Conservation (phyloP, 1,284 basidiomycete genomes). For the Cryptococcus depauperatus region DNA sequence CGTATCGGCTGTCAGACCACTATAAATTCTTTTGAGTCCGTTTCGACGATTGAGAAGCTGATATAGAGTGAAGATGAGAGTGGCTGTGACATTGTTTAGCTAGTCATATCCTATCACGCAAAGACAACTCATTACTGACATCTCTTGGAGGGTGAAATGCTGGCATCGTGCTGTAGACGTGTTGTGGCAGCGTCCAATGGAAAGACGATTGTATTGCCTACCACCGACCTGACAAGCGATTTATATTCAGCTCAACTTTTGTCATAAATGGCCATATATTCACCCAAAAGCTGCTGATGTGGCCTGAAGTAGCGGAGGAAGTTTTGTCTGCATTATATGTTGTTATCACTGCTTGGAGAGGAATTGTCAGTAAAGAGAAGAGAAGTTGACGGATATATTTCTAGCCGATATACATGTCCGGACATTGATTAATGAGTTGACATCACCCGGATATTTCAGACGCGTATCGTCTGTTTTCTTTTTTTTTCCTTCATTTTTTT, state of each 20-base stretch:
- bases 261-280: background rate
- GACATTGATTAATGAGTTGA: too few relatives aligned
- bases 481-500: too few relatives aligned
- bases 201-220: slow-evolving; percentile 47
- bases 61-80: slow-evolving; percentile 18
- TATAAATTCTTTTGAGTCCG: slow-evolving; percentile 32
- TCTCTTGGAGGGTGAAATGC: slow-evolving; percentile 9
- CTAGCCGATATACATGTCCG: too few relatives aligned
- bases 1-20: slow-evolving; percentile 43
- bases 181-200: slow-evolving; percentile 48
- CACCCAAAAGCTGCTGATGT: slow-evolving; percentile 44
- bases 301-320: slow-evolving; percentile 47
- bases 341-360: too few relatives aligned
- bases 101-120: slow-evolving; percentile 6
- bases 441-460: too few relatives aligned
- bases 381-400: too few relatives aligned
- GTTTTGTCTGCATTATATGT: slow-evolving; percentile 28
- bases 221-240: slow-evolving; percentile 28
- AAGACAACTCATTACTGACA: slow-evolving; percentile 10
- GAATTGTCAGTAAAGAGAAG: too few relatives aligned
- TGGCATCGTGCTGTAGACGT: slow-evolving; percentile 30
- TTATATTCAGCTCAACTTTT: too few relatives aligned
- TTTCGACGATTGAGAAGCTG: slow-evolving; percentile 18
- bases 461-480: too few relatives aligned
- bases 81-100: slow-evolving; percentile 9